Conservation (phyloP, 805 yeast species). For the Yueomyces sp. region DNA sequence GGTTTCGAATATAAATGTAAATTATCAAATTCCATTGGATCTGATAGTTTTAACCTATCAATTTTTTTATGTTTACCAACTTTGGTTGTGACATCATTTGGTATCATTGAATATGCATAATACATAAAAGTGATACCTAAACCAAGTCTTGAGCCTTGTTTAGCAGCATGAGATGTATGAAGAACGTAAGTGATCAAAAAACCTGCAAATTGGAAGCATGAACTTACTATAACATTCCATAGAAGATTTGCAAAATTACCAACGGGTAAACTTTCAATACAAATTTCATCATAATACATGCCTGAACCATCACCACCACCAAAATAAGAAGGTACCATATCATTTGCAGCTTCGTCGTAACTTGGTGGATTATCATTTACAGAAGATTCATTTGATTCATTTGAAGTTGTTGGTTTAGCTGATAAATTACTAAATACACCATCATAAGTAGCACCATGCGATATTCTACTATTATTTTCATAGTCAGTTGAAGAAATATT, state of each 20-base stretch:
- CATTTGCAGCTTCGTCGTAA: conserved; percentile 91
- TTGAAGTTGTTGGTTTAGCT: conserved; percentile 65
- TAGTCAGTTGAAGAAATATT: conserved; percentile 2
- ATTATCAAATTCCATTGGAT: conserved; percentile 47
- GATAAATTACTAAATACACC: conserved; percentile 88
- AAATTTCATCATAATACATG: conserved; percentile 67
- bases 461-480: neutral
- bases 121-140: conserved; percentile 72
- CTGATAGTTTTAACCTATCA: conserved; percentile 36
- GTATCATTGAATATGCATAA: conserved; percentile 48
- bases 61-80: conserved; percentile 19
- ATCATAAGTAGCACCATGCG: conserved; percentile 31
- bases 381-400: conserved; percentile 10
- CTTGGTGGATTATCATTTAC: conserved; percentile 59
- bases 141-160: conserved; percentile 89
- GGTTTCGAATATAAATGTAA: conserved; percentile 13
- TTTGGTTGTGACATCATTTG: conserved; percentile 26
- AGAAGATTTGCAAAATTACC: conserved; percentile 79
- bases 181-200: conserved; percentile 78
- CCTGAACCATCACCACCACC: conserved; percentile 53
- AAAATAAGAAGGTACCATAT: conserved; percentile 94
- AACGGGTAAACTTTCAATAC: conserved; percentile 91
- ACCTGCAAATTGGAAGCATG: conserved; percentile 91
- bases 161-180: conserved; percentile 95
- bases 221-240: conserved; percentile 81